Evolutionary conservation across 495 filamentous ascomycete genomes (phyloP).

Genomic region (Articulospora tetracladia): DNA sequence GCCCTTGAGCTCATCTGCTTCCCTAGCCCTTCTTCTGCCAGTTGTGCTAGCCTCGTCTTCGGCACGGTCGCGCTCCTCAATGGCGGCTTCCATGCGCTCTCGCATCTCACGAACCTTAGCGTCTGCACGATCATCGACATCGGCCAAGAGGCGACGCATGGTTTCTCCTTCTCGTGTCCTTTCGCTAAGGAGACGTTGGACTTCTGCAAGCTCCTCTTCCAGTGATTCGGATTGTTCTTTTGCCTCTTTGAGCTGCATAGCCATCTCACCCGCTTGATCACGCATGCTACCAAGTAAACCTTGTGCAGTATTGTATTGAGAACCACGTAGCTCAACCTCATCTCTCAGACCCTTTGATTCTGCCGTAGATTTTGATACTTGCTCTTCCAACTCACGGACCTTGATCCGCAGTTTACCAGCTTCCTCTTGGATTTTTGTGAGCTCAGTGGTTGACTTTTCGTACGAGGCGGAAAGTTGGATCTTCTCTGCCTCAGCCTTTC

Average conservation of each 20-base stretch:
- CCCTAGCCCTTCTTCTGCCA: constrained; percentile 69
- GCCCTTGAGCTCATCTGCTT: constrained; percentile 80
- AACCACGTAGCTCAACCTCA: constrained; percentile 77
- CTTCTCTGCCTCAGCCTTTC: constrained; percentile 70
- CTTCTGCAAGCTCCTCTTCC: constrained; percentile 91
- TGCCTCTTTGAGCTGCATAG: constrained; percentile 91
- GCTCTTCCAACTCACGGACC: constrained; percentile 67
- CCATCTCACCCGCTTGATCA: constrained; percentile 82
- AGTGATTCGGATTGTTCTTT: constrained; percentile 75
- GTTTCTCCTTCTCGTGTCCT: constrained; percentile 93
- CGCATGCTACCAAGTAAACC: constrained; percentile 86
- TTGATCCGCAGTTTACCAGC: constrained; percentile 56
- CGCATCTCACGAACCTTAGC: constrained; percentile 81
- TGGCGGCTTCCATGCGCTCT: constrained; percentile 78
- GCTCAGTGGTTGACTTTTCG: constrained; percentile 63
- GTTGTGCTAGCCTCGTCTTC: constrained; percentile 84
- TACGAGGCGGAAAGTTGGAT: constrained; percentile 68
- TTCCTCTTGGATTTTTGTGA: constrained; percentile 67
- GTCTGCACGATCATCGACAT: constrained; percentile 81
- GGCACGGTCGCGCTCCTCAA: constrained; percentile 87
- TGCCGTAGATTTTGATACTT: constrained; percentile 57
- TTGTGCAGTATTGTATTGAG: constrained; percentile 83
- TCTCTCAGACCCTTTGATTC: constrained; percentile 68
- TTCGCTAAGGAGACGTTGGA: constrained; percentile 82
- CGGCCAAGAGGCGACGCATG: constrained; percentile 83